Percentiles rank a stretch among this genome's conserved stretches.
phyloP scores from a whole-genome alignment of 2,329 filamentous ascomycete species.

The Aspergillus niger region DNA sequence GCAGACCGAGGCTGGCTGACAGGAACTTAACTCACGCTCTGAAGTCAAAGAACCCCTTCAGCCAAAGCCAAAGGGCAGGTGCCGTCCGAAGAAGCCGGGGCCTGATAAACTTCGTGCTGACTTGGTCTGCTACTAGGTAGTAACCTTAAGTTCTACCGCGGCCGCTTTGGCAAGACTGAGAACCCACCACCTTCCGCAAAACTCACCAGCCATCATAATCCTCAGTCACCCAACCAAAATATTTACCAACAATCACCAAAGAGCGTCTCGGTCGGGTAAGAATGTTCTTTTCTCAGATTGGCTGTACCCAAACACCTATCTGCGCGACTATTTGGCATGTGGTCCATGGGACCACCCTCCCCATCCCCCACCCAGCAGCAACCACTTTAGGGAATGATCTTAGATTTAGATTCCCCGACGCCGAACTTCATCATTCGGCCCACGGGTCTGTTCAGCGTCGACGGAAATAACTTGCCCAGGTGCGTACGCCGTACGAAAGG shows the following conservation, averaged over 20 bases:
- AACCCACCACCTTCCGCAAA: neutral
- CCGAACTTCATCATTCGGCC: neutral
- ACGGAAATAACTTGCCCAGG: neutral
- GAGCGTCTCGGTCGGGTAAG: neutral
- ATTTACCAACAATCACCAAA: neutral
- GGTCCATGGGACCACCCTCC: neutral
- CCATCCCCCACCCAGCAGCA: constrained; percentile 2
- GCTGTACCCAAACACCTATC: neutral
- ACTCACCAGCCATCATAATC: neutral
- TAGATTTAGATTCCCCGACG: neutral
- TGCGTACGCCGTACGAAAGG: neutral
- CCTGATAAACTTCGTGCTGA: neutral
- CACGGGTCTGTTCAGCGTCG: neutral
- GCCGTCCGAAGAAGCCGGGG: neutral
- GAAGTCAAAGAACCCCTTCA: neutral
- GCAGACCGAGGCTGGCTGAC: neutral
- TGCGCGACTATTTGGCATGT: neutral
- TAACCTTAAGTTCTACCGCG: neutral
- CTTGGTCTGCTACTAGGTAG: neutral
- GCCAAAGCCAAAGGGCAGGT: neutral
- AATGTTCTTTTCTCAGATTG: neutral
- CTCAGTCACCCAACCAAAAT: neutral
- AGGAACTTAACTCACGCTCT: neutral
- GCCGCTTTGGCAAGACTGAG: neutral
- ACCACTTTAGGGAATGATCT: constrained; percentile 6